phyloP scores from a whole-genome alignment of 345 rosid species.

The Mallotus nudiflorus region DNA sequence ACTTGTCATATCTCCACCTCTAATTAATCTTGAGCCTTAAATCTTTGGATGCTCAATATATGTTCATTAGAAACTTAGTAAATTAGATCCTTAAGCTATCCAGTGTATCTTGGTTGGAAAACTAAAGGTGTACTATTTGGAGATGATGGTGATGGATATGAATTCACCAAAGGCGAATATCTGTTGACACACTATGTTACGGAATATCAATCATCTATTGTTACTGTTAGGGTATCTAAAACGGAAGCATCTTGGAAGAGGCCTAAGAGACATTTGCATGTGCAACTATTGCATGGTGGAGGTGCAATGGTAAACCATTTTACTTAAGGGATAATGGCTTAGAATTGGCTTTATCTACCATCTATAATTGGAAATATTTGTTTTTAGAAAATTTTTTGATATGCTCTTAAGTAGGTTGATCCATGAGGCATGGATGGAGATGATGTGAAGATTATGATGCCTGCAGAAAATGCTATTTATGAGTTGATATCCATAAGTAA shows the following conservation, averaged over 20 bases:
- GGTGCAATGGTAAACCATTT: slow-evolving; percentile 66
- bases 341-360: slow-evolving; percentile 1
- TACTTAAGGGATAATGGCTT: not conserved
- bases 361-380: not conserved
- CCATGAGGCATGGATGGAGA: slow-evolving; percentile 91
- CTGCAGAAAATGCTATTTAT: slow-evolving; percentile 51
- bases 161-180: slow-evolving; percentile 59
- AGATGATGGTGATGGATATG: slow-evolving; percentile 93
- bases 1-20: no score
- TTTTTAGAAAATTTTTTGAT: slow-evolving; percentile 12
- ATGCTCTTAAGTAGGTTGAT: slow-evolving; percentile 51
- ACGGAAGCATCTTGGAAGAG: slow-evolving; percentile 83
- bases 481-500: slow-evolving; percentile 46
- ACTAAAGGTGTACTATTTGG: slow-evolving; percentile 75
- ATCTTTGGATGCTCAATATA: no score
- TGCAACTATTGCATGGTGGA: slow-evolving; percentile 69
- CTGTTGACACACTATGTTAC: slow-evolving; percentile 66
- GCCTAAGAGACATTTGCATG: slow-evolving; percentile 69
- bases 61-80: no score
- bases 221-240: slow-evolving; percentile 56
- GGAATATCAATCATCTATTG: slow-evolving; percentile 54
- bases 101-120: slow-evolving; percentile 12
- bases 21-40: no score
- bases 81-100: no score
- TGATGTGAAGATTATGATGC: slow-evolving; percentile 51